A percentile compares a stretch with the other conserved stretches of the same genome.
Conservation (phyloP, 78 protist species). For the Emiliania huxleyi region DNA sequence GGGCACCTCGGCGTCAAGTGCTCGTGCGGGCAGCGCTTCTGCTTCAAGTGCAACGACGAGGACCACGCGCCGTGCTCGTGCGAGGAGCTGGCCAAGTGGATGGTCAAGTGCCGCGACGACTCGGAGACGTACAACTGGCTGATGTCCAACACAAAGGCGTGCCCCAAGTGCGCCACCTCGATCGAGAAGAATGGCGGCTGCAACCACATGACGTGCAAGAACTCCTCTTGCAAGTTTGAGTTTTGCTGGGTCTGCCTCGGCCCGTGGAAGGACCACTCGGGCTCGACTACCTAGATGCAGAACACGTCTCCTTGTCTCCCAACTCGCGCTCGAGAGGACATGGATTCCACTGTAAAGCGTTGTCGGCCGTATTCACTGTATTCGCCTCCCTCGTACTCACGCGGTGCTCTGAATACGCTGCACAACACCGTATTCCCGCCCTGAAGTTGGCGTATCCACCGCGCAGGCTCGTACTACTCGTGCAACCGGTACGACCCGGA, state of each 20-base stretch:
- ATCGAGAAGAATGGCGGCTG: conserved; percentile 89
- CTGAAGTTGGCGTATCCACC: too few species aligned
- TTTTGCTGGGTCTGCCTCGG: conserved; percentile 82
- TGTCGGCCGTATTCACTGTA: too few species aligned
- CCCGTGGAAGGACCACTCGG: conserved; percentile 66
- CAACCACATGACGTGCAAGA: conserved; percentile 81
- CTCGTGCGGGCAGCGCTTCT: conserved; percentile 19
- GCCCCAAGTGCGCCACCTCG: conserved; percentile 72
- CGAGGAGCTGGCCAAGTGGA: conserved; percentile 23
- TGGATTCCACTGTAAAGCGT: too few species aligned
- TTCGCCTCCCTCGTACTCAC: too few species aligned
- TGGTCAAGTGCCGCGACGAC: conserved; percentile 28
- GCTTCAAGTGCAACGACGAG: conserved; percentile 15
- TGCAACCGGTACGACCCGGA: conserved; percentile 27
- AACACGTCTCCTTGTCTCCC: too few species aligned
- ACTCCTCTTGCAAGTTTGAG: conserved; percentile 55
- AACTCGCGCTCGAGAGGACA: too few species aligned
- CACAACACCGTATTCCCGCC: too few species aligned
- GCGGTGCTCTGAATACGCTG: too few species aligned
- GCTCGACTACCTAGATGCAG: too few species aligned
- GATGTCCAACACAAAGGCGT: conserved; percentile 39
- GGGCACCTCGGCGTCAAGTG: background rate
- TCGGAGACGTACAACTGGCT: conserved; percentile 30
- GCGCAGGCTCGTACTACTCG: background rate
- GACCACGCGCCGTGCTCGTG: conserved; percentile 32